Base-by-base conservation (phyloP, 139 green algal genomes). In the Mesotaenium endlicherianum region DNA sequence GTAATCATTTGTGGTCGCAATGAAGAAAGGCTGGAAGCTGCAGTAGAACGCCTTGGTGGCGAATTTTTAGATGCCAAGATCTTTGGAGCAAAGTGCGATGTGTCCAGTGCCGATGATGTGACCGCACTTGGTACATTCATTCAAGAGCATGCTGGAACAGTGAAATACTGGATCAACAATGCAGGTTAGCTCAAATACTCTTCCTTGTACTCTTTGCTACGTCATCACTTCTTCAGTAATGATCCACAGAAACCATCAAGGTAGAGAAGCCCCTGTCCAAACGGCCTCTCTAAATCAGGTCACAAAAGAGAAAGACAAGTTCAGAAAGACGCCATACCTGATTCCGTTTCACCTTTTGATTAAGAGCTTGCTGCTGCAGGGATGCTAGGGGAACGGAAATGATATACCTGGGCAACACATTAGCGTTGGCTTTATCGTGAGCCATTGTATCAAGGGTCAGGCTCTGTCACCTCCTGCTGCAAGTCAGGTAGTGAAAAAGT, bases 111-210 rank as follows among this genome's bases (percentile, higher is more conserved):
- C n/a, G 70, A 49, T 0, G 69, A 93, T 2, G 85, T 92, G 36
- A 82, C 88, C 44, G 39, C 60, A 1, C 86, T 95, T 75, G 85
- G 77, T 8, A 38, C 41, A 0, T 83, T 85, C 47, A 90, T 89
- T 1, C 4, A 36, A 36, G 30, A 85, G 34, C 58, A 75, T 31
- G 72, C 94, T 40, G 90, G 87, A 2, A 70, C 20, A 0, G 86
- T 93, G 36, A 44, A 93, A 44, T 0, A 85, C 2, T 94, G 90
- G 90, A 86, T 94, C 81, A 94, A 94, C 81, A 94, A 94, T 57
- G 89, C 86, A 50, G 88, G 86, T n/a, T 34, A 44, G 59, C 45
- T 41, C 20, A 50, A 43, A 50, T 34, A 45, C 5, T n/a, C n/a
- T n/a, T n/a, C n/a, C n/a, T n/a, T n/a, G n/a, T n/a, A 36, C 36